These are phyloP conservation scores for Phialophora macrospora DNA, from an alignment of 2,329 filamentous ascomycete genomes.

Conservation along the genomic window DNA sequence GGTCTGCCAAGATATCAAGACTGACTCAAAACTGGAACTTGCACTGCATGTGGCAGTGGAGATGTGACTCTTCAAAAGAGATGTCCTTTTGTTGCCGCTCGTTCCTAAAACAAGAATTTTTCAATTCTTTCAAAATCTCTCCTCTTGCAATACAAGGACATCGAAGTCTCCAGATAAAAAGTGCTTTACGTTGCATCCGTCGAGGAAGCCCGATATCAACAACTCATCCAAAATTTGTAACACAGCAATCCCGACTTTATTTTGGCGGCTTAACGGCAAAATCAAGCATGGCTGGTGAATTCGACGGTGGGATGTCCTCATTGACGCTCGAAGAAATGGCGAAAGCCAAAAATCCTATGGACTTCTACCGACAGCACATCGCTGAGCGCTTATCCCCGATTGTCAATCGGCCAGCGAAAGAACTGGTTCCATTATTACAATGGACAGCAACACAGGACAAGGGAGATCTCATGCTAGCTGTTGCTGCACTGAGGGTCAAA, in stretches of 20 bases:
- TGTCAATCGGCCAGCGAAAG: slow-evolving; percentile 47
- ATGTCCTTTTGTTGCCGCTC: slow-evolving; percentile 22
- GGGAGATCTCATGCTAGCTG: slow-evolving; percentile 52
- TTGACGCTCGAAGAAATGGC: slow-evolving; percentile 44
- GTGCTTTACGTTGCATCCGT: not conserved
- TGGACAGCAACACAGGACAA: slow-evolving; percentile 55
- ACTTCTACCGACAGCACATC: slow-evolving; percentile 54
- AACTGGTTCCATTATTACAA: slow-evolving; percentile 49
- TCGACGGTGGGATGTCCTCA: slow-evolving; percentile 34
- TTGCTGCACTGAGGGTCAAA: slow-evolving; percentile 55
- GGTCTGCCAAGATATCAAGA: slow-evolving; percentile 31
- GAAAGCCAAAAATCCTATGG: slow-evolving; percentile 51
- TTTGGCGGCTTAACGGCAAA: slow-evolving; percentile 6
- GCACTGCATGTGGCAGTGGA: slow-evolving; percentile 21
- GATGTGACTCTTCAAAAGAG: slow-evolving; percentile 22
- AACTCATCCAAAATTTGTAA: not conserved
- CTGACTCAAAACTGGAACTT: slow-evolving; percentile 11
- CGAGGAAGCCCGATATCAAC: not conserved
- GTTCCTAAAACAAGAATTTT: slow-evolving; percentile 1
- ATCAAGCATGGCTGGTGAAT: slow-evolving; percentile 27
- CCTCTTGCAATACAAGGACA: not conserved
- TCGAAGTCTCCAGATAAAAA: not conserved
- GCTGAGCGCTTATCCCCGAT: slow-evolving; percentile 48
- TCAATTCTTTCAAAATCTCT: not conserved
- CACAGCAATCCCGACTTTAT: slow-evolving; percentile 11